A percentile compares a stretch with the other conserved stretches of the same genome.
phyloP scores from a whole-genome alignment of 768 basidiomycete species.

The Lactarius sp. region DNA sequence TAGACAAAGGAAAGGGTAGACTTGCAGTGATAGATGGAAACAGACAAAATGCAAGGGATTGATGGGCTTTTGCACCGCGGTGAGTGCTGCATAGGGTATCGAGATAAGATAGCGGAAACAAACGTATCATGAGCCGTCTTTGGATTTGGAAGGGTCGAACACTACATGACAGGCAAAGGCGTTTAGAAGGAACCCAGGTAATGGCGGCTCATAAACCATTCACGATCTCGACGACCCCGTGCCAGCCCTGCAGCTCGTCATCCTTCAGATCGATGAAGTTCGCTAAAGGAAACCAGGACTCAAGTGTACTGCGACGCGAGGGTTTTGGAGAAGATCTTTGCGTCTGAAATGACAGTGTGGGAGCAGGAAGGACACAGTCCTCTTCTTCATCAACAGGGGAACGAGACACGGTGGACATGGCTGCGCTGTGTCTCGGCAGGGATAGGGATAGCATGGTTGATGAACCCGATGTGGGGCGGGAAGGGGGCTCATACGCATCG shows the following conservation, averaged over 20 bases:
- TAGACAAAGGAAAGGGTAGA: neutral
- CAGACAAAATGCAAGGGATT: neutral
- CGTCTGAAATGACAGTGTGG: neutral
- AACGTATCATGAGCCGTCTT: neutral
- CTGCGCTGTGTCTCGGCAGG: neutral
- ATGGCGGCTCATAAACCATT: constrained; percentile 4
- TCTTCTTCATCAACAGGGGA: constrained; percentile 18
- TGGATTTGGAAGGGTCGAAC: neutral
- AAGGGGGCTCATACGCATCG: constrained; percentile 26
- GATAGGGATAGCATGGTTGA: constrained; percentile 19
- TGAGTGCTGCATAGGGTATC: constrained; percentile 5
- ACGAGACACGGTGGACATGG: neutral
- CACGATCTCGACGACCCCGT: constrained; percentile 58
- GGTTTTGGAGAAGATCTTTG: constrained; percentile 21
- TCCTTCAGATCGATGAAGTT: constrained; percentile 64
- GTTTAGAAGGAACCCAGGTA: neutral
- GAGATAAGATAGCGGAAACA: neutral
- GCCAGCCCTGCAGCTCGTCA: constrained; percentile 46
- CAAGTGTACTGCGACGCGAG: constrained; percentile 41
- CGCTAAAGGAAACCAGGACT: constrained; percentile 51
- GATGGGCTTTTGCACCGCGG: neutral
- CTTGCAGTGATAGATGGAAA: constrained; percentile 9
- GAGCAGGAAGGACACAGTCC: constrained; percentile 16
- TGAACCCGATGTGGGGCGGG: constrained; percentile 13
- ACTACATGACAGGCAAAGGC: neutral